Evolutionary conservation across 805 yeast species (phyloP), one percentile per base, ranked within the genome.

Genomic region (Saccharomyces eubayanus): DNA sequence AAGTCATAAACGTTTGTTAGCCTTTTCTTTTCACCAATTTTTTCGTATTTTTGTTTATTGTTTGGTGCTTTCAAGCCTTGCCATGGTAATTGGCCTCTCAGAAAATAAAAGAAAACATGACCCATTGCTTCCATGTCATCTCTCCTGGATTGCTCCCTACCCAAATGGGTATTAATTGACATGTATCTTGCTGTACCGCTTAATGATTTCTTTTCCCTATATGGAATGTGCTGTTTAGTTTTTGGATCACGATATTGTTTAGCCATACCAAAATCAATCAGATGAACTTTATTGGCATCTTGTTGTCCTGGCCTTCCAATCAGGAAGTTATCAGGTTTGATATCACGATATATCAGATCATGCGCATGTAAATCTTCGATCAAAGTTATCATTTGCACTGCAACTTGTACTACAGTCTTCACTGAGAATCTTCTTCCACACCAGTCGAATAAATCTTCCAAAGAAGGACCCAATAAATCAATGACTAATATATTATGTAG

Each of bases 131-230:
- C 99, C 66, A 94, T 79, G 72, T 94, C 99, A 67, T 94, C 99
- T 64, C 99, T 80, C 69, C 99, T 84, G 64, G 89, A 84, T 75
- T 94, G 99, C 72, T 94, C 99, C 64, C 97, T 83, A 49, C 99
- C 99, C 64, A 94, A 75, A 72, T 94, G 99, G 9, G 99, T 94
- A 74, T 94, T 94, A 60, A 94, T 91, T 30, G 96, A 86, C 97
- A 94, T 94, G 74, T 94, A 94, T 64, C 99, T 79, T n/a, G 98
- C 99, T 2, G 99, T 94, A 50, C 99, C 99, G 70, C 96, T 87
- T 59, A 94, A 76, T 5, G 96, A 89, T 73, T 94, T 94, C 71
- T 91, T 89, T 71, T 94, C 99, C 64, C 98, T 80, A 72, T 91
- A 94, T 31, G 99, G 98, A 60, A 94, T 94, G 72, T 94, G 99